Evolutionary conservation across 139 green algal genomes (phyloP).

Genomic region (Pseudopediastrum boryanum): DNA sequence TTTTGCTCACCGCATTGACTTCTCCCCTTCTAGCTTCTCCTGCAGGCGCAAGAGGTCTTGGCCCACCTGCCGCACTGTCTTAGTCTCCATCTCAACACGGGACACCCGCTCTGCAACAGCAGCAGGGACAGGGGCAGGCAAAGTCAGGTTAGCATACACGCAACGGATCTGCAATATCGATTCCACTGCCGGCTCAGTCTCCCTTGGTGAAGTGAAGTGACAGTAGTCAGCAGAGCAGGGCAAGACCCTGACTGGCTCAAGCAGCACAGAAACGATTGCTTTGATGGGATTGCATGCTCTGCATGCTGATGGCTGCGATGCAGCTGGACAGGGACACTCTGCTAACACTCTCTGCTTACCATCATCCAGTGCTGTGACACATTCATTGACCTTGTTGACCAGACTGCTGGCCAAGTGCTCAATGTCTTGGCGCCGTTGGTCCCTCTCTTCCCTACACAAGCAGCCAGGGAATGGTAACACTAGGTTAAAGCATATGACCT

Average conservation of each 20-base stretch:
- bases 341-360: slow-evolving; percentile 38
- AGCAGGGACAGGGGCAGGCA: background rate
- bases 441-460: slow-evolving; percentile 76
- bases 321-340: background rate
- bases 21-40: slow-evolving; percentile 65
- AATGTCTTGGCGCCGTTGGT: slow-evolving; percentile 68
- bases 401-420: slow-evolving; percentile 68
- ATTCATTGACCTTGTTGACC: slow-evolving; percentile 70
- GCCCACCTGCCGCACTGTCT: slow-evolving; percentile 61
- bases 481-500: too few relatives aligned
- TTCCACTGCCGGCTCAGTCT: too few relatives aligned
- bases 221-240: too few relatives aligned
- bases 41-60: slow-evolving; percentile 71
- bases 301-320: background rate
- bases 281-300: too few relatives aligned
- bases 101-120: slow-evolving; percentile 52
- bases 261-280: too few relatives aligned
- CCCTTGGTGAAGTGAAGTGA: too few relatives aligned
- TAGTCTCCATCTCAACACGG: slow-evolving; percentile 55
- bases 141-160: too few relatives aligned
- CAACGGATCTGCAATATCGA: too few relatives aligned
- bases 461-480: too few relatives aligned
- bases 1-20: slow-evolving; percentile 32
- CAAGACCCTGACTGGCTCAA: too few relatives aligned
- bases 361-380: slow-evolving; percentile 64